phyloP scores from a whole-genome alignment of 2,329 filamentous ascomycete species.

The Aspergillus niger region DNA sequence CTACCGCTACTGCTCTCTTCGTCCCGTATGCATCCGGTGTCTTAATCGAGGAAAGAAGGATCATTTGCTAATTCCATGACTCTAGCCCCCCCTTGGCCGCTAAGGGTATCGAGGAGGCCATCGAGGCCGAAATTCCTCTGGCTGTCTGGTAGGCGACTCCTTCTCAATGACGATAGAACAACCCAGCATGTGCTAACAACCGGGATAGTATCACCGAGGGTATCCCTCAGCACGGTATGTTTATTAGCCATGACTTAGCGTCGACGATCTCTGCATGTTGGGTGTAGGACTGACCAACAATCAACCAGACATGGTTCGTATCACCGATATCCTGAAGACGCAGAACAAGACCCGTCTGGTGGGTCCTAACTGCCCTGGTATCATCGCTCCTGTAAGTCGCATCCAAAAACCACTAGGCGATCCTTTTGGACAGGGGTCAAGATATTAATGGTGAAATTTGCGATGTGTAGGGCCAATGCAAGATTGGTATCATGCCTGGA shows the following conservation, averaged over 20 bases:
- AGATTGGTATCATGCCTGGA: slow-evolving; percentile 99
- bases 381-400: slow-evolving; percentile 72
- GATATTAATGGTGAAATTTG: slow-evolving; percentile 14
- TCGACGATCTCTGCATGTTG: not conserved
- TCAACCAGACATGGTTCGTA: slow-evolving; percentile 88
- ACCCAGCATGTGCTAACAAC: not conserved
- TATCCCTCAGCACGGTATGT: slow-evolving; percentile 90
- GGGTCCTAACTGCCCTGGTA: slow-evolving; percentile 96
- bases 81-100: slow-evolving; percentile 84
- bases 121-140: slow-evolving; percentile 87
- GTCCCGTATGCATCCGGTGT: slow-evolving; percentile 68
- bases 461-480: slow-evolving; percentile 78
- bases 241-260: not conserved
- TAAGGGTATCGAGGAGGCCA: slow-evolving; percentile 93
- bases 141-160: slow-evolving; percentile 70
- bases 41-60: not conserved
- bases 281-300: slow-evolving; percentile 21
- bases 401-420: not conserved
- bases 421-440: not conserved
- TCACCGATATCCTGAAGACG: slow-evolving; percentile 96
- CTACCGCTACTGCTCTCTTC: slow-evolving; percentile 91
- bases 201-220: slow-evolving; percentile 78
- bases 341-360: slow-evolving; percentile 96
- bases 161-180: slow-evolving; percentile 14
- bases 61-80: slow-evolving; percentile 23